phyloP scores from a whole-genome alignment of 2,329 filamentous ascomycete genomes.

The Neurospora sp. region DNA sequence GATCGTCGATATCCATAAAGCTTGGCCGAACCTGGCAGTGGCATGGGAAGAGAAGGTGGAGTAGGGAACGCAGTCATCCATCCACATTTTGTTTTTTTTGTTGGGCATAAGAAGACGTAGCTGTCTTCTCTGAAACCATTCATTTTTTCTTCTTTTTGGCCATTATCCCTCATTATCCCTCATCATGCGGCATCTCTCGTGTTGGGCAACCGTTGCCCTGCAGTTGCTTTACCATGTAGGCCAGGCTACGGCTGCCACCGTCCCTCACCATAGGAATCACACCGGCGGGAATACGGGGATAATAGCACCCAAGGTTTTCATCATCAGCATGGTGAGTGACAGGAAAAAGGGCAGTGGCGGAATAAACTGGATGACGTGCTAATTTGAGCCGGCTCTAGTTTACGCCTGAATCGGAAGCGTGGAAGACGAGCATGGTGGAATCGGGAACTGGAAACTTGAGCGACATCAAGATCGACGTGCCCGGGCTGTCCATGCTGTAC shows the following conservation, averaged over 20 bases:
- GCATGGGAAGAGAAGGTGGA: neutral
- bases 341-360: neutral
- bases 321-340: slow-evolving; percentile 48
- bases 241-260: neutral
- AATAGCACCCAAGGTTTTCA: slow-evolving; percentile 50
- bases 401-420: slow-evolving; percentile 49
- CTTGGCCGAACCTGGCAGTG: neutral
- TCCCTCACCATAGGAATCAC: neutral
- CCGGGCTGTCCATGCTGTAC: slow-evolving; percentile 56
- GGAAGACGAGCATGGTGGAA: slow-evolving; percentile 43
- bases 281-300: slow-evolving; percentile 6
- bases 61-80: neutral
- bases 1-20: neutral
- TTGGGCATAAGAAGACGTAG: neutral
- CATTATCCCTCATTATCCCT: neutral
- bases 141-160: neutral
- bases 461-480: slow-evolving; percentile 45
- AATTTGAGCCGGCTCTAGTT: slow-evolving; percentile 35
- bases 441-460: slow-evolving; percentile 44
- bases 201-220: neutral
- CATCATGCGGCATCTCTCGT: neutral
- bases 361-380: neutral
- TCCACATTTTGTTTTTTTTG: neutral
- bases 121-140: neutral
- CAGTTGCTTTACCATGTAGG: neutral